Evolutionary conservation across 2,329 filamentous ascomycete genomes (phyloP), one percentile per base, ranked within the genome.

Genomic region (Fusarium sp.): DNA sequence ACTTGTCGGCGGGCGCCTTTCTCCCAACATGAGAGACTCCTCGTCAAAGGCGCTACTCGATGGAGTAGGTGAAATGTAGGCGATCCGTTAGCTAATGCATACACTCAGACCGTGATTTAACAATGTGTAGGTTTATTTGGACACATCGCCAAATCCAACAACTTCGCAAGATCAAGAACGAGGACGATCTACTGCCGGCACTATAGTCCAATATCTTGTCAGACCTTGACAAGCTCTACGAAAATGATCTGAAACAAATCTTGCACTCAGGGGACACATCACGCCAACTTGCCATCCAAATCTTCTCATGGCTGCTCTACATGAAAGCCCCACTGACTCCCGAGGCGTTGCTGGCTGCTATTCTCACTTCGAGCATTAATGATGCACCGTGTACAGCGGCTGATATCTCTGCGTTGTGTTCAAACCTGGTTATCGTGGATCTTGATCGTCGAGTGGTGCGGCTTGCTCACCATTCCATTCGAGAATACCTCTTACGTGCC

Each of bases 141-240:
- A 9, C 6, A 1, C 42, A 55, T 2, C n/a, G 42, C 3, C 42
- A 55, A 12, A 38, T 55, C 5, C 52, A 55, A 13, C 52, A 55
- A 31, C 52, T 55, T 9, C 52, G 52, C 8, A 49, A 55, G 24
- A 24, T 55, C 5, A 55, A 49, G 15, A 48, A n/a, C 20, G 52
- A 55, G n/a, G 23, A 49, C 6, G 52, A 55, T 37, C 5, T 55
- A 6, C n/a, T 55, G 8, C 52, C 42, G 1, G 31, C 42, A 5
- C 15, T 55, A 1, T 12, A 26, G 3, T 29, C 52, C n/a, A 55
- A 29, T 8, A 55, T 38, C 11, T 24, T 55, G 1, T 48, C 52
- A 23, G 52, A 55, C 18, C 52, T 55, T 7, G 52, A 55, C 16
- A 37, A 10, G 13, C 42, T 55, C 15, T 55, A 55, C 24, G 52